Percentiles rank a stretch among this genome's conserved stretches.
These are phyloP conservation scores for Chytriomyces sp. DNA, from an alignment of 192 early-diverging fungal species.

Conservation along the genomic window DNA sequence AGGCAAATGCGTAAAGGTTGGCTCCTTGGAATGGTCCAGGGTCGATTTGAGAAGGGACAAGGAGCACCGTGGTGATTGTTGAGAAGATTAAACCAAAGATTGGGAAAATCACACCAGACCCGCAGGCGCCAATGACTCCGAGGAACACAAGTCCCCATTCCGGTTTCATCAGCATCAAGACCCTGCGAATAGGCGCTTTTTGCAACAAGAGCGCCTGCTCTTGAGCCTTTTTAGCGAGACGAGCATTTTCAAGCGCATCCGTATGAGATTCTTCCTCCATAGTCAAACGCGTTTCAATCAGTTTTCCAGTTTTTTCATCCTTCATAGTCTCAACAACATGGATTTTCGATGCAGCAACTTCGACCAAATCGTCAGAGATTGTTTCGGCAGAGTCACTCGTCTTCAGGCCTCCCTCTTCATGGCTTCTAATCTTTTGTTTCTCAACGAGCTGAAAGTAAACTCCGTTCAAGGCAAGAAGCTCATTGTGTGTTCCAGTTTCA, in stretches of 20 bases:
- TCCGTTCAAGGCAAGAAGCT: conserved; percentile 62
- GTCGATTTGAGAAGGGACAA: conserved; percentile 27
- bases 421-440: conserved; percentile 22
- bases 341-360: neutral
- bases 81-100: conserved; percentile 6
- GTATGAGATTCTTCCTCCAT: neutral
- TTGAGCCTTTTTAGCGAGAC: neutral
- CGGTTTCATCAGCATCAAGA: conserved; percentile 54
- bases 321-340: neutral
- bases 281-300: neutral
- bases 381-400: neutral
- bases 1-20: conserved; percentile 68
- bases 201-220: conserved; percentile 24
- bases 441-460: conserved; percentile 18
- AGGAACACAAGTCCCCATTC: conserved; percentile 50
- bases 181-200: conserved; percentile 57
- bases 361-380: neutral
- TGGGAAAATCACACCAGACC: neutral
- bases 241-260: neutral
- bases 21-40: conserved; percentile 59
- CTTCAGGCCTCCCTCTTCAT: conserved; percentile 11
- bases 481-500: conserved; percentile 70
- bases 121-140: conserved; percentile 12
- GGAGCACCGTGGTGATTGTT: conserved; percentile 44
- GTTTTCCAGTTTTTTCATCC: neutral